A percentile compares a stretch with the other conserved stretches of the same genome.
These are phyloP conservation scores for Senecio squalidus DNA, from an alignment of 140 eudicot genomes.

Conservation along the genomic window DNA sequence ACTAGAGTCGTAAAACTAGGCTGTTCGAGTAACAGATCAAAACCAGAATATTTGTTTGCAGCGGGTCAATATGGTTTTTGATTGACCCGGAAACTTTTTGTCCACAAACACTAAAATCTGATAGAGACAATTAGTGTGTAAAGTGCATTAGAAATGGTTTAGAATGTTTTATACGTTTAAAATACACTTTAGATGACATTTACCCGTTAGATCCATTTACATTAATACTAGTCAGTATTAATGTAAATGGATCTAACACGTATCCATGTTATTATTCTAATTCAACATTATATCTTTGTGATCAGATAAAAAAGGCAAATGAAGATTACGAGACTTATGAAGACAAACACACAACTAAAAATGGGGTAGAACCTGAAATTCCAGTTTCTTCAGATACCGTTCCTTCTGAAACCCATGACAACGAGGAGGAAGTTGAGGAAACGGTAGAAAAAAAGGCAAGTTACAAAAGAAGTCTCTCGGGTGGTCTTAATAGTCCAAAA, in stretches of 20 bases:
- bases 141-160: too few species aligned
- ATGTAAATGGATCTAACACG: too few species aligned
- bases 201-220: too few species aligned
- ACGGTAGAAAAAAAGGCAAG: constrained; percentile 19
- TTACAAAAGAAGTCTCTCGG: constrained; percentile 76
- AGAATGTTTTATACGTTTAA: too few species aligned
- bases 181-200: too few species aligned
- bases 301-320: constrained; percentile 57
- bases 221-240: too few species aligned
- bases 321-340: constrained; percentile 55
- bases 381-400: constrained; percentile 19
- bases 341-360: constrained; percentile 15
- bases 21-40: neutral
- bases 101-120: too few species aligned
- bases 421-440: constrained; percentile 15
- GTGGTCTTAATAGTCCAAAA: constrained; percentile 78
- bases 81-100: too few species aligned
- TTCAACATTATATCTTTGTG: too few species aligned
- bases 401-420: constrained; percentile 6
- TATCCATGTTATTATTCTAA: too few species aligned
- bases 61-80: too few species aligned
- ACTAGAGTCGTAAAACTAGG: neutral
- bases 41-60: neutral
- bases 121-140: too few species aligned
- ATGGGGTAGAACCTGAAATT: constrained; percentile 1